These are phyloP conservation scores for Quercus tomentella DNA, from an alignment of 331 rosid species.

Conservation along the genomic window DNA sequence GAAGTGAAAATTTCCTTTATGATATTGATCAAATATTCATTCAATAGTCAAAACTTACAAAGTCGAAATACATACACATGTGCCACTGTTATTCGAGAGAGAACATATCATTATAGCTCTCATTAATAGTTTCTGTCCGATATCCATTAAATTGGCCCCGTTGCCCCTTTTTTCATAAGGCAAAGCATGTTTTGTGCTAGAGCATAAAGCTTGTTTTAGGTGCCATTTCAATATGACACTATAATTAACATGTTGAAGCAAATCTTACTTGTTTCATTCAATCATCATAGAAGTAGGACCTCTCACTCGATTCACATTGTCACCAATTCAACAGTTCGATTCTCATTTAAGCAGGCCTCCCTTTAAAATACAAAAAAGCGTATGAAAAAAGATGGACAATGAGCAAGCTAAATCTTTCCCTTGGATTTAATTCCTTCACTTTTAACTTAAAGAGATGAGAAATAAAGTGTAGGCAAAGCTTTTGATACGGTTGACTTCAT, in stretches of 20 bases:
- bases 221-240: conserved; percentile 13
- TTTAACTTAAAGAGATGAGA: background rate
- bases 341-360: conserved; percentile 1
- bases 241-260: conserved; percentile 27
- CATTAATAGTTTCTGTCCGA: conserved; percentile 43
- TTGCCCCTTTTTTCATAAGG: conserved; percentile 23
- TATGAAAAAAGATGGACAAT: background rate
- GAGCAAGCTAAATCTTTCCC: conserved; percentile 24
- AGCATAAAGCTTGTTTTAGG: background rate
- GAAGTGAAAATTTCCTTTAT: background rate
- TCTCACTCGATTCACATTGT: conserved; percentile 5
- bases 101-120: conserved; percentile 22
- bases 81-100: conserved; percentile 21
- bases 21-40: too few relatives aligned
- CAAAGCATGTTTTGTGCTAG: conserved; percentile 33
- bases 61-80: conserved; percentile 11
- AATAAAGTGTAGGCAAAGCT: conserved; percentile 10
- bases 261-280: conserved; percentile 23
- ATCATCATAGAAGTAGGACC: conserved; percentile 17
- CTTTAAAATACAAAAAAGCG: background rate
- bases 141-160: conserved; percentile 35
- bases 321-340: conserved; percentile 16
- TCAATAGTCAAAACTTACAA: conserved; percentile 14
- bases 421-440: conserved; percentile 25
- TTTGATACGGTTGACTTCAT: conserved; percentile 35